Evolutionary conservation across 2,329 filamentous ascomycete species (phyloP), one percentile per base, ranked within the genome.

Genomic region (Monosporascus sp.): DNA sequence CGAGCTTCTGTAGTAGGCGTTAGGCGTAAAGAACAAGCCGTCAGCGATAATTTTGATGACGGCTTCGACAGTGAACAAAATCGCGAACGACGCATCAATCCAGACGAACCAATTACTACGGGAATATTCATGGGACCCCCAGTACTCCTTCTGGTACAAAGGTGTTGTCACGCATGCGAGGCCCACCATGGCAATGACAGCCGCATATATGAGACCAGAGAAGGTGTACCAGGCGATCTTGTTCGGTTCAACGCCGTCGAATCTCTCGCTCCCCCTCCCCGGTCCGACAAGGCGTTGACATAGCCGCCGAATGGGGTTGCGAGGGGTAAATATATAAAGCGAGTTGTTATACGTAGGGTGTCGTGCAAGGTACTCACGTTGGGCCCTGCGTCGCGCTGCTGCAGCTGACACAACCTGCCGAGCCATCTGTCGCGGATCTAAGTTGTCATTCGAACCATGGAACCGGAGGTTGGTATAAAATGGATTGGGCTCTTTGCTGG

Each of bases 131-230:
- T 78, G 70, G 44, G 69, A 75, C 50, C 81, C 69, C 62, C 92
- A 93, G 65, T 97, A 95, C 60, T 91, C 80, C 67, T 88, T 90
- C 67, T 99, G 94, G 67, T 95, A 99, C 17, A 99, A 75, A 0
- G 94, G 94, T 1, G 94, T 99, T 1, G 92, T 96, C 49, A 97
- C 79, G 65, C 93, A 99, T 31, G 94, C 94, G 49, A 99, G 80
- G 45, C 97, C 72, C n/a, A 99, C 94, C 95, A 99, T 99, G 49
- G 90, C 89, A 43, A 97, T 89, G 57, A 99, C 97, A 15, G 90
- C 88, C 24, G 88, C 85, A 68, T 99, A 99, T 52, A 97, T 89
- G 63, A 99, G 88, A 3, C 90, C 90, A 1, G 94, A 97, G 68
- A 97, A 96, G 0, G 83, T 77, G 67, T 96, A 97, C 92, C 94